Evolutionary conservation across 371 early-diverging fungal species (phyloP).

Genomic region (Actinomortierella wolfii): DNA sequence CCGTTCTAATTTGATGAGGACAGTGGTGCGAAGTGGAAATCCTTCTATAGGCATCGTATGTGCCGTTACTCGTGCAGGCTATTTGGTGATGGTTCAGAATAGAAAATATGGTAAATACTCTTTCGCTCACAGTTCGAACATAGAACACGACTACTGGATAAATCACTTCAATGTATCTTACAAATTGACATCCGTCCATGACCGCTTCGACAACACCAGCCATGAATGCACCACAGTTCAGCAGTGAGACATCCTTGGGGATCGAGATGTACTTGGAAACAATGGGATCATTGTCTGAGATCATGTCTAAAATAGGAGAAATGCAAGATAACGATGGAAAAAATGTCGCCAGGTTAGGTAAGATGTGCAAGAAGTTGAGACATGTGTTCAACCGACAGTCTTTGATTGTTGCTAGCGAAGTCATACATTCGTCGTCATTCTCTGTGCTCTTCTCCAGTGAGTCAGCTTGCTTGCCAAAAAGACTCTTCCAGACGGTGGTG

Average conservation of each 20-base stretch:
- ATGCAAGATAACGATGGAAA: neutral
- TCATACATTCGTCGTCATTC: conserved; percentile 91
- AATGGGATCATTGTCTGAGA: conserved; percentile 93
- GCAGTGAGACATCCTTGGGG: conserved; percentile 88
- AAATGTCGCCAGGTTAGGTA: neutral
- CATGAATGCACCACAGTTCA: conserved; percentile 92
- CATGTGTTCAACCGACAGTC: no score
- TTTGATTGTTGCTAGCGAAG: no score
- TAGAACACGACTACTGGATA: conserved; percentile 4
- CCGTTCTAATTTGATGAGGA: conserved; percentile 92
- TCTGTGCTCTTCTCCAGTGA: conserved; percentile 93
- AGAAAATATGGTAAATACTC: neutral
- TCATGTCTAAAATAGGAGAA: conserved; percentile 80
- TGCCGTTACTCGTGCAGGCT: conserved; percentile 94
- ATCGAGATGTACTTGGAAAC: conserved; percentile 89
- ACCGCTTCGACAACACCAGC: conserved; percentile 96
- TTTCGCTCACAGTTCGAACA: neutral
- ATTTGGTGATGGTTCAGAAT: neutral
- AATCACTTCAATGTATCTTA: conserved; percentile 51
- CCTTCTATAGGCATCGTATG: conserved; percentile 91
- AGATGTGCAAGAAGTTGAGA: neutral
- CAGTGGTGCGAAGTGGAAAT: conserved; percentile 89
- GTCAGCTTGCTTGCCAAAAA: conserved; percentile 95
- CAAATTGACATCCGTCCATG: conserved; percentile 89
- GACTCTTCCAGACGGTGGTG: conserved; percentile 87